phyloP scores from a whole-genome alignment of 495 filamentous ascomycete species.

The Penicillium odoratum region DNA sequence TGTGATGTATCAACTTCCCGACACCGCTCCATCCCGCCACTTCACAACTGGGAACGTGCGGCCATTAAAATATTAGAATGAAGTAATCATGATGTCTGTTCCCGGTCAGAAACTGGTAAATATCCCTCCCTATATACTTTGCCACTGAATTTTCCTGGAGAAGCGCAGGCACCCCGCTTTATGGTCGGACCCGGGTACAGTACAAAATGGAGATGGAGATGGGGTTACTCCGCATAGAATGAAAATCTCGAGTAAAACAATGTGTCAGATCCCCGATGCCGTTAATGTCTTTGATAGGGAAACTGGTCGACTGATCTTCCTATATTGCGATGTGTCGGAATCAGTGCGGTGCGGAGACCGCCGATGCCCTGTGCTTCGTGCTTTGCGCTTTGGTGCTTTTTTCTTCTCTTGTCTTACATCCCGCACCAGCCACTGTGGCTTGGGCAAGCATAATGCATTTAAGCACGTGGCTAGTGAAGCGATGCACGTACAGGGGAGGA shows the following conservation, averaged over 20 bases:
- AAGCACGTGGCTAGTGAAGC: background rate
- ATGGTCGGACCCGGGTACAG: background rate
- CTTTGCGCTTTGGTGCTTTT: too few relatives aligned
- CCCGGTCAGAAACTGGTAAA: background rate
- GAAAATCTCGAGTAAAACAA: constrained; percentile 16
- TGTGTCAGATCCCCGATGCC: constrained; percentile 7
- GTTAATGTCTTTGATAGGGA: constrained; percentile 16
- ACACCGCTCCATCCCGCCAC: background rate
- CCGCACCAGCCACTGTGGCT: constrained; percentile 10
- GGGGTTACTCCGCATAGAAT: background rate
- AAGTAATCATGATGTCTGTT: background rate
- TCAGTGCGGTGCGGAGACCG: constrained; percentile 20
- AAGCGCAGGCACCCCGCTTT: background rate
- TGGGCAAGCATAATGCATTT: background rate
- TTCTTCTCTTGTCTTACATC: background rate
- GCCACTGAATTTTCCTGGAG: background rate
- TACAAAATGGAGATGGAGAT: too few relatives aligned
- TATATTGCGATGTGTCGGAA: constrained; percentile 13
- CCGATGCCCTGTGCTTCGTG: constrained; percentile 18
- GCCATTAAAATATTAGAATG: background rate
- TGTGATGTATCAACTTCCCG: constrained; percentile 9
- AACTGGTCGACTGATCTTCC: constrained; percentile 13
- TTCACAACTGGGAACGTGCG: background rate
- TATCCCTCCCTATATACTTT: background rate
- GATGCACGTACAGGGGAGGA: too few relatives aligned